Percentiles rank a stretch among this genome's conserved stretches.
Conservation (phyloP, 2,329 filamentous ascomycete genomes). For the Fusarium circinatum region DNA sequence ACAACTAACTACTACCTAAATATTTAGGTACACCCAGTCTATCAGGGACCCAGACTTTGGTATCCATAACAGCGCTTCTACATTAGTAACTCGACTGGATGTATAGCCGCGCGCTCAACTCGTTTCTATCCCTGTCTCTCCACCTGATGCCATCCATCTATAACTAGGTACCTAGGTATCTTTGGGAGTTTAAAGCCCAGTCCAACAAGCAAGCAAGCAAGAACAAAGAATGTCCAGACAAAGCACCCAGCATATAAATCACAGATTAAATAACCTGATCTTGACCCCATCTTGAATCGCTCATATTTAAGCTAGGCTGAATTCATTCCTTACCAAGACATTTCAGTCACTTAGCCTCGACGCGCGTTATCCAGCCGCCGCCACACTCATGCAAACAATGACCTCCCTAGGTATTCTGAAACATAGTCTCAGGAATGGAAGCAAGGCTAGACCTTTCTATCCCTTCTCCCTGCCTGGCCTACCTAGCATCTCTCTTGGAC, state of each 20-base stretch:
- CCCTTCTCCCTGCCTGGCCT: background rate
- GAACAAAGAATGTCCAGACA: slow-evolving; percentile 20
- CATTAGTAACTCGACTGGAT: background rate
- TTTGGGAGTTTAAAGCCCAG: background rate
- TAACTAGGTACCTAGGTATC: background rate
- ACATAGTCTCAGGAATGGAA: slow-evolving; percentile 24
- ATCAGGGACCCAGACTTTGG: background rate
- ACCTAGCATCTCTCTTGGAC: background rate
- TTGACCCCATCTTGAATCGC: background rate
- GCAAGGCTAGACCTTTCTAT: slow-evolving; percentile 20
- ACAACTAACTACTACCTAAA: background rate
- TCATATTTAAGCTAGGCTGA: slow-evolving; percentile 7
- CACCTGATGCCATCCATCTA: slow-evolving; percentile 2
- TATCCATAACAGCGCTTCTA: slow-evolving; percentile 13
- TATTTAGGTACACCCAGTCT: background rate
- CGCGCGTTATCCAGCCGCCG: slow-evolving; percentile 32
- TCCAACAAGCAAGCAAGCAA: background rate
- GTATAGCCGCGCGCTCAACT: slow-evolving; percentile 19
- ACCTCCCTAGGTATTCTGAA: slow-evolving; percentile 19
- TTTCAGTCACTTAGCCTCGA: slow-evolving; percentile 9
- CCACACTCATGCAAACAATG: slow-evolving; percentile 23
- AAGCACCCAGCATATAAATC: background rate
- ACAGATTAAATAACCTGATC: background rate
- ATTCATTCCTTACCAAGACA: slow-evolving; percentile 32
- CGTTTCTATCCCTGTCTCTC: background rate